A percentile compares a stretch with the other conserved stretches of the same genome.
Evolutionary conservation across 1,139 yeast genomes (phyloP).

Genomic region (Magnusiomyces fungicola): DNA sequence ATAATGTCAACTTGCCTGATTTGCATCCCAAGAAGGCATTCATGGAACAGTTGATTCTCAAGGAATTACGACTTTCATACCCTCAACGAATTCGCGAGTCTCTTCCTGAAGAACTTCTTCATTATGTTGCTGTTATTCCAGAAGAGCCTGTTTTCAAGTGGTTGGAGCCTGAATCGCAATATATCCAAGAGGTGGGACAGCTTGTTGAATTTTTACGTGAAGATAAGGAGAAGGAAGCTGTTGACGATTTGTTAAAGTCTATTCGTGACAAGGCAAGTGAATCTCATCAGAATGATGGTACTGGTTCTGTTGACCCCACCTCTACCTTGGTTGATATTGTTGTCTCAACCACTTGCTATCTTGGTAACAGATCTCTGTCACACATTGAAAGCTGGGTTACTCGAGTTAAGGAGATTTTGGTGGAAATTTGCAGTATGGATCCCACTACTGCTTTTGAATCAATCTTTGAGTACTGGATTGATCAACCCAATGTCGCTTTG

Average conservation of each 20-base stretch:
- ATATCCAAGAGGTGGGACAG: constrained; percentile 33
- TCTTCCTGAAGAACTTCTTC: constrained; percentile 64
- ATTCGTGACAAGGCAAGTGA: constrained; percentile 27
- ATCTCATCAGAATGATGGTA: constrained; percentile 24
- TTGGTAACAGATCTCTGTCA: constrained; percentile 85
- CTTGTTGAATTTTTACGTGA: constrained; percentile 29
- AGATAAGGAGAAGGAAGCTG: constrained; percentile 29
- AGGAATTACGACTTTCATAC: constrained; percentile 72
- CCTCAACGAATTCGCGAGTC: constrained; percentile 67
- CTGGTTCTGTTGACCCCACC: constrained; percentile 35
- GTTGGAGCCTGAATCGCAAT: constrained; percentile 31
- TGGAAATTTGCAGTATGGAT: constrained; percentile 31
- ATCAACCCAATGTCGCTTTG: constrained; percentile 74
- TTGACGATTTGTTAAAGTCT: constrained; percentile 31
- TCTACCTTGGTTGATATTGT: constrained; percentile 52
- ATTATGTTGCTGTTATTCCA: constrained; percentile 42
- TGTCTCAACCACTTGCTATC: constrained; percentile 66
- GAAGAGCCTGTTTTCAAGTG: constrained; percentile 43
- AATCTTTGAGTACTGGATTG: constrained; percentile 68
- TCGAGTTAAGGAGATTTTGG: constrained; percentile 48
- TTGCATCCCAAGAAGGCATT: constrained; percentile 72
- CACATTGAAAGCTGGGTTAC: constrained; percentile 70
- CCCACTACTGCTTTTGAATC: constrained; percentile 43
- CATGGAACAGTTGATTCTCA: constrained; percentile 69
- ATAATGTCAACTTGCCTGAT: constrained; percentile 23